Percentiles rank a stretch among this genome's conserved stretches.
Conservation (phyloP, 768 basidiomycete species). For the Suillus spraguei region DNA sequence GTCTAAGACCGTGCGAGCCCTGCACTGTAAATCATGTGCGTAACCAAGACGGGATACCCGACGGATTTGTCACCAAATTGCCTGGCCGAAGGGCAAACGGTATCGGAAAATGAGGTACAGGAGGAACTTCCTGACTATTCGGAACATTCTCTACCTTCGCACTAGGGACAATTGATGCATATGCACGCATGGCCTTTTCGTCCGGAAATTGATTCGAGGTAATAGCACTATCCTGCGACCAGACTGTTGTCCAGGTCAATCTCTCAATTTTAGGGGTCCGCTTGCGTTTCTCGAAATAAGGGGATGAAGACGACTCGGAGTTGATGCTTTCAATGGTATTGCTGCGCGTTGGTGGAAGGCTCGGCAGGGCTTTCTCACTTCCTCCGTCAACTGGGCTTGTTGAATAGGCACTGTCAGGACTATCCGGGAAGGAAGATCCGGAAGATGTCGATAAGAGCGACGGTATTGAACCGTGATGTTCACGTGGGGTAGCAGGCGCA, state of each 20-base stretch:
- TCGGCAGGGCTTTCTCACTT: conserved; percentile 17
- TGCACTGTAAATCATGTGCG: background rate
- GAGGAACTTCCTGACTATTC: conserved; percentile 10
- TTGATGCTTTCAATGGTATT: conserved; percentile 8
- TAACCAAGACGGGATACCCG: background rate
- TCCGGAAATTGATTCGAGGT: conserved; percentile 32
- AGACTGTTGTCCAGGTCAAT: conserved; percentile 22
- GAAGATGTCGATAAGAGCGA: background rate
- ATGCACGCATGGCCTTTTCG: conserved; percentile 9
- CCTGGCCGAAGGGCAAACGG: conserved; percentile 10
- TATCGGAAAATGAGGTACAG: conserved; percentile 3
- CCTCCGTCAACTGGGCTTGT: background rate
- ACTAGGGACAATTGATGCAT: conserved; percentile 3
- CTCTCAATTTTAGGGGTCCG: conserved; percentile 14
- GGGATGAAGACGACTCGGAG: background rate
- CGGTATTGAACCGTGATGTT: background rate
- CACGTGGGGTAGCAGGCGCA: background rate
- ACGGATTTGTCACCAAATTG: conserved; percentile 7
- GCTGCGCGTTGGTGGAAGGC: background rate
- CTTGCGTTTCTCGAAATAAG: background rate
- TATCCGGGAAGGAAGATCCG: background rate
- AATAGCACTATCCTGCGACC: conserved; percentile 45
- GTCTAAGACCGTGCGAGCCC: no score
- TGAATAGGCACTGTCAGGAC: conserved; percentile 14
- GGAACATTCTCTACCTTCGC: background rate